Conservation (phyloP, 2,329 filamentous ascomycete genomes). For the Ilyonectria robusta region DNA sequence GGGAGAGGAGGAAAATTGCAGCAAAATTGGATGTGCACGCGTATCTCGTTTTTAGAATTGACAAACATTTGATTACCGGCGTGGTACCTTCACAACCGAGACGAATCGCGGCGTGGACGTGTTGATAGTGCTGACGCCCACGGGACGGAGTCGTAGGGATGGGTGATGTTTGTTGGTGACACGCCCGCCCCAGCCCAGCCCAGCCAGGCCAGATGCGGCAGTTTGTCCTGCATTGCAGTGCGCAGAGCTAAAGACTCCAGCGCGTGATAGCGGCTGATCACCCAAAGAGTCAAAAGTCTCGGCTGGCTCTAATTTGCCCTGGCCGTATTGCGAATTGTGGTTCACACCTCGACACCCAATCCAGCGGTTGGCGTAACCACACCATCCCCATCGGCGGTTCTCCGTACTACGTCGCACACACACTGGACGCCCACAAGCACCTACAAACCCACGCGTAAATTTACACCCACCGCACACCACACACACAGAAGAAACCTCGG, state of each 20-base stretch:
- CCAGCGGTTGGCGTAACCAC: slow-evolving; percentile 18
- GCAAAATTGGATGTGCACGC: neutral
- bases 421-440: neutral
- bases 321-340: slow-evolving; percentile 5
- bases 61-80: neutral
- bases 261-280: slow-evolving; percentile 6
- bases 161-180: neutral
- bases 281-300: neutral
- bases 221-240: slow-evolving; percentile 9
- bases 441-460: neutral
- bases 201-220: neutral
- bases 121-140: neutral
- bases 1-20: neutral
- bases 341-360: slow-evolving; percentile 7
- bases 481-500: slow-evolving; percentile 18
- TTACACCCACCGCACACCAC: neutral
- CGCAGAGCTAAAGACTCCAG: slow-evolving; percentile 1
- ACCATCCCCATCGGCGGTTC: slow-evolving; percentile 1
- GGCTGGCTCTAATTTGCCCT: neutral
- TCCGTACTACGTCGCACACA: neutral
- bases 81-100: neutral
- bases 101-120: neutral
- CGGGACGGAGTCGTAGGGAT: neutral
- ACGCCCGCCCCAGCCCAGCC: neutral
- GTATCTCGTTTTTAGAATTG: neutral